Base-by-base conservation (phyloP, 1,284 basidiomycete species). In the Apiotrichum mycotoxinovorans region DNA sequence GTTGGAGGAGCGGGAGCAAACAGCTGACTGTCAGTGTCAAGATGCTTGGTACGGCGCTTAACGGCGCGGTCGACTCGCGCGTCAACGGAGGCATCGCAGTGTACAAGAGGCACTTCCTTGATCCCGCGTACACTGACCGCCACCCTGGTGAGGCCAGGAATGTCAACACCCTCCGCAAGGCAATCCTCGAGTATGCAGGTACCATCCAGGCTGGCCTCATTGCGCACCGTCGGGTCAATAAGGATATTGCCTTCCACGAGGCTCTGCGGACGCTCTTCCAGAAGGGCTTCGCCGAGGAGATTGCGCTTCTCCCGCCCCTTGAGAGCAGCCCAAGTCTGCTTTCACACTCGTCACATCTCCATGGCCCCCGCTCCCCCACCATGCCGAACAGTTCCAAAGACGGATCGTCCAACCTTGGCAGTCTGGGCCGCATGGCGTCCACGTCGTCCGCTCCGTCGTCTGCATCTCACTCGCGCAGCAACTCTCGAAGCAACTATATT, bases 171-270 rank as follows among this genome's bases (percentile, higher is more conserved):
- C 78, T 98, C 27, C 82, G 84, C 44, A 69, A 78, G 20, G 85
- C 86, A 2, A 88, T 97, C 58, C 87, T 93, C 60, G 86, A 91
- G 57, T 89, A 94, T 76, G 91, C 89, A 30, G 84, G 85, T 30
- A 83, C 88, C 41, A 88, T 97, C 56, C 87, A 91, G 61, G 84
- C 83, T 47, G 93, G 91, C 70, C 81, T 98, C 53, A 84, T 84
- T 57, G 80, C 97, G 12, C 92, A 97, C 71, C 52, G 51, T 18
- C 85, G 85, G 1, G 82, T 85, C 53, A 78, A 96, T 47, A 91
- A 91, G 77, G 96, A 94, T 83, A 80, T 87, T 49, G 84, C 87
- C 3, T 97, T 98, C 82, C 93, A 98, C 71, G 86, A 88, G 60
- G 93, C 91, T 0, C 80, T 98, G 47, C 87, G 89, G 73, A 86